Percentiles rank a stretch among this genome's conserved stretches.
Evolutionary conservation across 352 stramenopile species (phyloP).

Genomic region (Halophytophthora polymorphica): DNA sequence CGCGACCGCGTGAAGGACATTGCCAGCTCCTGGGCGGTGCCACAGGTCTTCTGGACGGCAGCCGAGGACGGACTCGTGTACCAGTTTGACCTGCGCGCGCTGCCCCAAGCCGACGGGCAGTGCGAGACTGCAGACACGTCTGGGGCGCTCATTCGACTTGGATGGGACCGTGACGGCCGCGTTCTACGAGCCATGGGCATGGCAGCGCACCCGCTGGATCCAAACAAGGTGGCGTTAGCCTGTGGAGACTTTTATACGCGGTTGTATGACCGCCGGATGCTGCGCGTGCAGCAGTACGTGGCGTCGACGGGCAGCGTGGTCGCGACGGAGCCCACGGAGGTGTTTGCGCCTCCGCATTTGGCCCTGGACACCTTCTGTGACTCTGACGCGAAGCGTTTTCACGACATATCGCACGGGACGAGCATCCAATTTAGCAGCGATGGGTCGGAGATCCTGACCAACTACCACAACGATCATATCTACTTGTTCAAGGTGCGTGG

Average conservation of each 20-base stretch:
- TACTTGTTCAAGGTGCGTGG: conserved; percentile 76
- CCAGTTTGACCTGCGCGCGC: conserved; percentile 74
- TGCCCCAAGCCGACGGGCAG: conserved; percentile 36
- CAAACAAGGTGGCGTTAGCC: conserved; percentile 66
- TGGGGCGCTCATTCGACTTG: conserved; percentile 64
- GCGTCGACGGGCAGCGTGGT: conserved; percentile 14
- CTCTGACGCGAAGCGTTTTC: conserved; percentile 26
- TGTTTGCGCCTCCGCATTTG: conserved; percentile 76
- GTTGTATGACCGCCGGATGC: conserved; percentile 78
- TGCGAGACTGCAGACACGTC: conserved; percentile 35
- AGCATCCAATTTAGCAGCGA: conserved; percentile 80
- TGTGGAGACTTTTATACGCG: conserved; percentile 81
- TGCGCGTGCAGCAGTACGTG: conserved; percentile 40
- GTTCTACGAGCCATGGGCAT: conserved; percentile 71
- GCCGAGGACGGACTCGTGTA: conserved; percentile 83
- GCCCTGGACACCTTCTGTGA: conserved; percentile 60
- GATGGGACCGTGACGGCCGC: conserved; percentile 40
- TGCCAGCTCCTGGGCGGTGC: conserved; percentile 51
- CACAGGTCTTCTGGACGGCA: conserved; percentile 84
- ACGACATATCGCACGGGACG: conserved; percentile 67
- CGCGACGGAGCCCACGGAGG: conserved; percentile 50
- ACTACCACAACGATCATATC: conserved; percentile 87
- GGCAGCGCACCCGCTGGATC: conserved; percentile 60
- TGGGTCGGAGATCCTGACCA: conserved; percentile 63
- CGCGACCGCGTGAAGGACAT: conserved; percentile 82